These are phyloP conservation scores for Cenchrus fungigraminus DNA, from an alignment of 176 grass and related monocot species.

Conservation along the genomic window DNA sequence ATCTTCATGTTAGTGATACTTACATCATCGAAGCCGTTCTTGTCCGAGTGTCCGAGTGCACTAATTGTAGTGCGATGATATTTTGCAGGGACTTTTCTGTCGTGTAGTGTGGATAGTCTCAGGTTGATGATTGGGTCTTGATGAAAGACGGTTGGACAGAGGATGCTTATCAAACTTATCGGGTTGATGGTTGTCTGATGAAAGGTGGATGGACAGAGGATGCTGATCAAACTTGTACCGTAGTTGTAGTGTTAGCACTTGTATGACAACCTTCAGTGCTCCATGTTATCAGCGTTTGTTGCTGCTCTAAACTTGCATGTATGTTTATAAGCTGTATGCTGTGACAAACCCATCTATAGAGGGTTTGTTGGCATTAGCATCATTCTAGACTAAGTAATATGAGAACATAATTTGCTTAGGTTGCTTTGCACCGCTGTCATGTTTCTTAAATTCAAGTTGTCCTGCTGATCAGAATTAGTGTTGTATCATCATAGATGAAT, in stretches of 20 bases:
- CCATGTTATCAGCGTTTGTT: constrained; percentile 27
- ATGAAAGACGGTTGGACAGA: neutral
- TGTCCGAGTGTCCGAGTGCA: neutral
- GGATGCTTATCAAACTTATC: constrained; percentile 23
- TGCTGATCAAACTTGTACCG: constrained; percentile 41
- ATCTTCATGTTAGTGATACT: constrained; percentile 32
- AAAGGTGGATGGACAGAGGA: neutral
- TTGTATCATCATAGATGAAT: neutral
- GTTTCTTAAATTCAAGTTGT: neutral
- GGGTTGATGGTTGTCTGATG: neutral
- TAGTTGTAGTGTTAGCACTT: constrained; percentile 38
- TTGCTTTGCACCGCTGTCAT: neutral
- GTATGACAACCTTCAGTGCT: constrained; percentile 28
- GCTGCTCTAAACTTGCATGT: constrained; percentile 18
- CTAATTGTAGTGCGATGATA: neutral
- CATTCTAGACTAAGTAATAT: constrained; percentile 12
- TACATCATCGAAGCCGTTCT: constrained; percentile 8
- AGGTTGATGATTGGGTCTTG: neutral
- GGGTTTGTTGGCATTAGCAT: constrained; percentile 19
- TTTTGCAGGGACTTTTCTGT: constrained; percentile 14
- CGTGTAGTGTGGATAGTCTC: neutral
- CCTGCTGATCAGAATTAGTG: neutral
- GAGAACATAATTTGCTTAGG: neutral
- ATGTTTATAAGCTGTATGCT: constrained; percentile 36
- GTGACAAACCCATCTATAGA: constrained; percentile 24